phyloP scores from a whole-genome alignment of 2,329 filamentous ascomycete genomes.

The Fusarium sp. region DNA sequence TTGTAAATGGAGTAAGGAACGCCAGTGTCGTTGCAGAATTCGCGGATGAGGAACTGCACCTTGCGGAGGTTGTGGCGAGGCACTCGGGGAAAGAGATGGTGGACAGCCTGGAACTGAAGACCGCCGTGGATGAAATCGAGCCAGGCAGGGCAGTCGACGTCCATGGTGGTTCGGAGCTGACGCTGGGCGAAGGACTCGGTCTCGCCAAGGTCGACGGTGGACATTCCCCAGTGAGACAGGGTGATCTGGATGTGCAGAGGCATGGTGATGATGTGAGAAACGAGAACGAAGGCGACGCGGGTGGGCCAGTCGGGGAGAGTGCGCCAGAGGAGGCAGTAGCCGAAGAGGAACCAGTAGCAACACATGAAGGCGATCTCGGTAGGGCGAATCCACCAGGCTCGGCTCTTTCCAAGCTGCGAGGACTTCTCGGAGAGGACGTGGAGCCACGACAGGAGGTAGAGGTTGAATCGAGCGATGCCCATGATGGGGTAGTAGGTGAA shows the following conservation, averaged over 20 bases:
- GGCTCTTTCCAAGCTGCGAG: slow-evolving; percentile 65
- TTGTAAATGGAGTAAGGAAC: slow-evolving; percentile 73
- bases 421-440: slow-evolving; percentile 70
- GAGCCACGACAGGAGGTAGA: slow-evolving; percentile 75
- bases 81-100: slow-evolving; percentile 77
- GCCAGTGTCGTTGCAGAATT: slow-evolving; percentile 73
- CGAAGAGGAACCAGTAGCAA: slow-evolving; percentile 77
- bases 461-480: slow-evolving; percentile 77
- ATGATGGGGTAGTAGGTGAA: slow-evolving; percentile 79
- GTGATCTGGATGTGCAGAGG: slow-evolving; percentile 80
- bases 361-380: slow-evolving; percentile 72
- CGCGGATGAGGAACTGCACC: slow-evolving; percentile 69
- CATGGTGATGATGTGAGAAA: slow-evolving; percentile 75
- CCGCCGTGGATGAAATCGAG: slow-evolving; percentile 79
- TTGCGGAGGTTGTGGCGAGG: slow-evolving; percentile 75
- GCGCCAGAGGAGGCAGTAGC: slow-evolving; percentile 73
- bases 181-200: slow-evolving; percentile 76
- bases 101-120: slow-evolving; percentile 78
- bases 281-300: slow-evolving; percentile 71
- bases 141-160: slow-evolving; percentile 79
- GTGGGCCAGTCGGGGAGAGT: slow-evolving; percentile 68
- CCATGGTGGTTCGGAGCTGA: slow-evolving; percentile 79
- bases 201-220: slow-evolving; percentile 72
- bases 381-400: slow-evolving; percentile 76
- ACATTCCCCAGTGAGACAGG: slow-evolving; percentile 79